Evolutionary conservation across 352 stramenopile species (phyloP).

Genomic region (Phytophthora palmivora): DNA sequence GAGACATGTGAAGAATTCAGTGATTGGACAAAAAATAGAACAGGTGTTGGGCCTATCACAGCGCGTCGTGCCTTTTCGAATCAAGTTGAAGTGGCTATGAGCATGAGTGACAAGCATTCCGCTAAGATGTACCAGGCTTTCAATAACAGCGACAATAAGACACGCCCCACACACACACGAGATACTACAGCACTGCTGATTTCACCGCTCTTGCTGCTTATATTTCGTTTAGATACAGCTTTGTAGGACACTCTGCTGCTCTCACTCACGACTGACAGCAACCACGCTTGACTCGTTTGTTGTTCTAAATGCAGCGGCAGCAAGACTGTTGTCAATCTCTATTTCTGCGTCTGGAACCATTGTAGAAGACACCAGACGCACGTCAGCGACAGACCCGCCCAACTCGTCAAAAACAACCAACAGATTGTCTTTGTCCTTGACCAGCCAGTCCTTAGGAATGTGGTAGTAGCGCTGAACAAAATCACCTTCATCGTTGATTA

Average conservation of each 20-base stretch:
- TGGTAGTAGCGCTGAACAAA: constrained; percentile 80
- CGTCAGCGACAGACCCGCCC: constrained; percentile 49
- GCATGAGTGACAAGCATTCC: constrained; percentile 12
- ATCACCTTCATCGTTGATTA: constrained; percentile 56
- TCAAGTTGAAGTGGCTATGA: constrained; percentile 11
- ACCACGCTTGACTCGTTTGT: constrained; percentile 7
- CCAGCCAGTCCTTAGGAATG: constrained; percentile 64
- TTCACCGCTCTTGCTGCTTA: constrained; percentile 10
- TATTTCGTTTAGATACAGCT: constrained; percentile 22
- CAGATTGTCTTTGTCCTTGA: constrained; percentile 47
- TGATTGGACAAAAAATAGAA: constrained; percentile 24
- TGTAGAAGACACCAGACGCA: constrained; percentile 59
- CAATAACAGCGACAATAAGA: too few species aligned
- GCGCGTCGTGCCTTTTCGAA: constrained; percentile 3
- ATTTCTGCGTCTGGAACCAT: constrained; percentile 44
- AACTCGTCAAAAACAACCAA: constrained; percentile 74
- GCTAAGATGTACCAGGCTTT: background rate
- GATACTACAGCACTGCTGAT: too few species aligned
- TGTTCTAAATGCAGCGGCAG: background rate
- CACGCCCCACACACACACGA: too few species aligned
- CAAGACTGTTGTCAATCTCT: background rate
- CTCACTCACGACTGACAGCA: constrained; percentile 20
- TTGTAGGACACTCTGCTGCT: background rate
- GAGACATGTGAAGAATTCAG: constrained; percentile 12
- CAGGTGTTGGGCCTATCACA: constrained; percentile 4